phyloP scores from a whole-genome alignment of 1,139 yeast species.

The Hemisphaericaspora subhashii region DNA sequence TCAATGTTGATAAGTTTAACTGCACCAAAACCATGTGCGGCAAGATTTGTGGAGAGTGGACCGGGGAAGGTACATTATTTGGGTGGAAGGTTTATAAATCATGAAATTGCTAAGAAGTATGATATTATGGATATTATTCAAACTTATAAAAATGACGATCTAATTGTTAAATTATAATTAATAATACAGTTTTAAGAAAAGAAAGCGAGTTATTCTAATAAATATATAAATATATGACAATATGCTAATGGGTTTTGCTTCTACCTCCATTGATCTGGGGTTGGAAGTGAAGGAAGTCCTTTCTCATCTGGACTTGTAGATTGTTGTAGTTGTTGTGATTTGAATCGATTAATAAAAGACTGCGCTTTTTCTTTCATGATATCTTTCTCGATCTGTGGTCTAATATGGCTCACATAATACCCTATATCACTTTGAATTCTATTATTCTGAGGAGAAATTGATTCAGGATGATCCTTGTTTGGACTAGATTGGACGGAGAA shows the following conservation, averaged over 20 bases:
- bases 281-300: background rate
- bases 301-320: background rate
- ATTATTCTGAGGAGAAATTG: too few species aligned
- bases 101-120: slow-evolving; percentile 67
- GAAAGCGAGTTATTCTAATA: too few species aligned
- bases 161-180: slow-evolving; percentile 34
- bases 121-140: slow-evolving; percentile 51
- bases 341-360: slow-evolving; percentile 3
- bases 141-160: slow-evolving; percentile 35
- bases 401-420: background rate
- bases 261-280: too few species aligned
- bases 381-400: background rate
- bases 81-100: slow-evolving; percentile 84
- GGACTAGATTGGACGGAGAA: too few species aligned
- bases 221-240: too few species aligned
- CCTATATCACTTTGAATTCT: too few species aligned
- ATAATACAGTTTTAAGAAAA: too few species aligned
- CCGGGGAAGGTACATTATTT: slow-evolving; percentile 57
- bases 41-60: slow-evolving; percentile 32
- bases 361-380: slow-evolving; percentile 1
- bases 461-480: too few species aligned
- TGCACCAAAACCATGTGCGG: slow-evolving; percentile 90
- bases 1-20: slow-evolving; percentile 76
- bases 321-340: background rate
- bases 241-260: too few species aligned